Evolutionary conservation across 495 filamentous ascomycete species (phyloP).

Genomic region (Podospora anserina): DNA sequence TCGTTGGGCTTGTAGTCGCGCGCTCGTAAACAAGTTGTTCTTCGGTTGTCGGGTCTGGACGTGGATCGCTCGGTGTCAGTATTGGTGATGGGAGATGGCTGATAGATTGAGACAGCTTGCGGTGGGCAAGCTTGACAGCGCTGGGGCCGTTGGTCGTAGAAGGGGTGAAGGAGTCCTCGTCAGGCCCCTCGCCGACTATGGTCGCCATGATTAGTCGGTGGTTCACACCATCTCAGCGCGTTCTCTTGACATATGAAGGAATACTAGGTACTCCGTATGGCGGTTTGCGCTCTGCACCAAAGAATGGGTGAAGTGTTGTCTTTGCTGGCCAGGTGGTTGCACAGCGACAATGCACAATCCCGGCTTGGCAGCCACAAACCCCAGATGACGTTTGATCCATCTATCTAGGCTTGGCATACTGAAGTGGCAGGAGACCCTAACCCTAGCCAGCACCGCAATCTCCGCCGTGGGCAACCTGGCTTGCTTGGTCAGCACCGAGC

Average conservation of each 20-base stretch:
- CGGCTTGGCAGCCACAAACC: neutral
- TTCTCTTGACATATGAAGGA: too few species aligned
- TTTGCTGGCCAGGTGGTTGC: neutral
- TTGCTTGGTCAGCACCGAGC: too few species aligned
- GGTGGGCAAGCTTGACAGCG: neutral
- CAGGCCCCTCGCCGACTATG: neutral
- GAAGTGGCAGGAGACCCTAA: neutral
- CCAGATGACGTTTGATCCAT: neutral
- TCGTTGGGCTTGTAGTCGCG: conserved; percentile 20
- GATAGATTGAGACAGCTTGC: neutral
- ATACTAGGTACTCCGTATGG: too few species aligned
- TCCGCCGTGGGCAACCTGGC: too few species aligned
- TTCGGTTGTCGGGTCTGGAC: neutral
- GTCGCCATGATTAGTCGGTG: conserved; percentile 1
- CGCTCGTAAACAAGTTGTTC: conserved; percentile 3
- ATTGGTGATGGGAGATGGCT: conserved; percentile 21
- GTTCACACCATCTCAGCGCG: neutral
- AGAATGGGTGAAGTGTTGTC: neutral
- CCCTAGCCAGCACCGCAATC: neutral
- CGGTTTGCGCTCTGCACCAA: too few species aligned
- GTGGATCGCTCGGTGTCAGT: conserved; percentile 18
- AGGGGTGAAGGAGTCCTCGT: neutral
- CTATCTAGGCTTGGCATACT: neutral
- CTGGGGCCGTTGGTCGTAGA: neutral
- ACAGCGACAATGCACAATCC: conserved; percentile 2